Conservation (phyloP, 1,284 basidiomycete genomes). For the Ganoderma sinense region DNA sequence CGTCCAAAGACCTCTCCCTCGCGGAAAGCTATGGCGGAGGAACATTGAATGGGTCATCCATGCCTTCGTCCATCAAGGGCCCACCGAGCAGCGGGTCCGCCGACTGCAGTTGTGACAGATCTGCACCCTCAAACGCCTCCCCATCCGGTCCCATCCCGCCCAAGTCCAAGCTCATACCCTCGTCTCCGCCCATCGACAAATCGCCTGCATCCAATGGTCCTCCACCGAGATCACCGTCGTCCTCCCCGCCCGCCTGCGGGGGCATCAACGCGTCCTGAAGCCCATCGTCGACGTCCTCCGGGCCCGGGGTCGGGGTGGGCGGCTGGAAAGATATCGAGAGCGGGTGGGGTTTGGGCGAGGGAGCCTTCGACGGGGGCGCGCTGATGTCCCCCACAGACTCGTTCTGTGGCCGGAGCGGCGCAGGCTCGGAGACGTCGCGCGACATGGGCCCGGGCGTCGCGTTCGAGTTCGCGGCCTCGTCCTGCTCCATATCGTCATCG, state of each 20-base stretch:
- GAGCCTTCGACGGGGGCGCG: conserved; percentile 57
- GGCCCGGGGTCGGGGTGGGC: conserved; percentile 38
- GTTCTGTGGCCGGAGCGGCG: conserved; percentile 34
- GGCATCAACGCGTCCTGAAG: conserved; percentile 38
- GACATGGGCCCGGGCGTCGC: conserved; percentile 39
- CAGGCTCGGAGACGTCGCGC: conserved; percentile 45
- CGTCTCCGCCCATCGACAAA: conserved; percentile 46
- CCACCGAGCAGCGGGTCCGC: conserved; percentile 64
- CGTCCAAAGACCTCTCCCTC: not conserved
- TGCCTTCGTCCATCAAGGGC: conserved; percentile 61
- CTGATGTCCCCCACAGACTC: conserved; percentile 46
- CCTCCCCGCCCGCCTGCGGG: conserved; percentile 11
- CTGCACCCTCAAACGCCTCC: conserved; percentile 59
- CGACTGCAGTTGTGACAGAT: conserved; percentile 62
- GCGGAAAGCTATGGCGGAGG: conserved; percentile 28
- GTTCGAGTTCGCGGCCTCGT: conserved; percentile 65
- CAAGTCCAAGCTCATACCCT: conserved; percentile 58
- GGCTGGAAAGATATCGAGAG: conserved; percentile 53
- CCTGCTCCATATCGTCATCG: conserved; percentile 69
- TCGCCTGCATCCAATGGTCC: conserved; percentile 43
- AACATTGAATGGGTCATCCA: conserved; percentile 61
- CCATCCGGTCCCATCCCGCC: conserved; percentile 70
- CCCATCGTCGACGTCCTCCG: conserved; percentile 41
- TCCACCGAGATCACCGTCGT: conserved; percentile 21
- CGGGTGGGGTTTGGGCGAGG: conserved; percentile 66